phyloP scores from a whole-genome alignment of 1,284 basidiomycete species.

The Meripilus lineatus region DNA sequence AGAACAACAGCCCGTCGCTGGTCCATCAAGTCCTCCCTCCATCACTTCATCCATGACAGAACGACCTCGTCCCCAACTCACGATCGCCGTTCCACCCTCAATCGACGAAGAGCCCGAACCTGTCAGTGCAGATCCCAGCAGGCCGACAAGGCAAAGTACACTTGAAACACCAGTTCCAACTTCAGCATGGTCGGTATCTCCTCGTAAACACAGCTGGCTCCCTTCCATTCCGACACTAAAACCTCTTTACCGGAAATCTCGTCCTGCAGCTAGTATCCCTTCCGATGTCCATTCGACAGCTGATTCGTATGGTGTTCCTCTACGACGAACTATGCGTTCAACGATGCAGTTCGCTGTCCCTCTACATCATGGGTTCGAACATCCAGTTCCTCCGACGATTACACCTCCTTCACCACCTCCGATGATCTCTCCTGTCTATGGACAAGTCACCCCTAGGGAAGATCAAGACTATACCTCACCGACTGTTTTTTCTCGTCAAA shows the following conservation, averaged over 20 bases:
- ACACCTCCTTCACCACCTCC: conserved; percentile 21
- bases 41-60: conserved; percentile 11
- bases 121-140: not conserved
- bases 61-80: conserved; percentile 34
- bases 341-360: conserved; percentile 42
- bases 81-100: conserved; percentile 32
- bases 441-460: no score
- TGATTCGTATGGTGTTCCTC: conserved; percentile 14
- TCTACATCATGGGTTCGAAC: conserved; percentile 48
- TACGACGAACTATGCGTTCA: conserved; percentile 8
- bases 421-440: conserved; percentile 14
- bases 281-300: conserved; percentile 14
- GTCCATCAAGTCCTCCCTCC: conserved; percentile 10
- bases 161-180: conserved; percentile 19
- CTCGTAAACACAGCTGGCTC: conserved; percentile 34
- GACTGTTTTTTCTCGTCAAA: not conserved
- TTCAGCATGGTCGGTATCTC: conserved; percentile 40
- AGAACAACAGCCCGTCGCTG: conserved; percentile 2
- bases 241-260: conserved; percentile 21
- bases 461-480: no score
- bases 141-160: conserved; percentile 26
- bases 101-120: not conserved
- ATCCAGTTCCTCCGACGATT: conserved; percentile 5
- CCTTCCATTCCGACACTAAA: conserved; percentile 25
- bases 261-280: conserved; percentile 29